Base-by-base conservation (phyloP, 352 stramenopile genomes). In the Aphanomyces astaci region DNA sequence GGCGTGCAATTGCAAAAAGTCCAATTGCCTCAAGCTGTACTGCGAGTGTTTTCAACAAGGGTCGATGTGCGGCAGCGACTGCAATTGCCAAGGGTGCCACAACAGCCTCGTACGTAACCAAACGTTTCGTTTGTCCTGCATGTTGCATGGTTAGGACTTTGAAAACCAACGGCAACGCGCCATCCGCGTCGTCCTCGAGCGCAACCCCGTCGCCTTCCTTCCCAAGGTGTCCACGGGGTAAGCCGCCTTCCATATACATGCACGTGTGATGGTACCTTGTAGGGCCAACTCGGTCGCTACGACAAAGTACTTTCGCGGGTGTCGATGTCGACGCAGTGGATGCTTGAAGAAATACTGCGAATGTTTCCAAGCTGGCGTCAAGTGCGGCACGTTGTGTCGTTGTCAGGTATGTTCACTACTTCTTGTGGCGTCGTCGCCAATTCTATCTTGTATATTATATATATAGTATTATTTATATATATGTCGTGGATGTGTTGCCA, bases 291-390 rank as follows among this genome's bases (percentile, higher is more conserved):
- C 62, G 1, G 62, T 68, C 10, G 46, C 62, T n/a, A 80, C 84
- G 7, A 85, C 72, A 27, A 82, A 89, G 36, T 95, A 98, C 72
- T 87, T 97, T 53, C 78, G 90, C 45, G 96, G 96, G 36, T 99
- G 96, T 76, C 97, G 98, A 73, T 99, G 96, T 75, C 82, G 94
- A 0, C 98, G 98, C 73, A 97, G 84, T 56, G 89, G 85, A 27
- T 99, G 96, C 71, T 91, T 98, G 72, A 99, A 99, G 79, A 98
- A 98, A 56, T 98, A 98, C 70, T 98, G 96, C 74, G 96, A 98
- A 72, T 98, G 96, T 60, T 97, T 96, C 73, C 91, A 97, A 73
- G 92, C 92, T 36, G 86, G 82, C 33, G 84, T 94, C 4, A 70
- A 85, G 4, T 97, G 89, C 70, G 92, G 81, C 0, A 78, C 73